These are phyloP conservation scores for Psidium guajava DNA, from an alignment of 345 rosid genomes.

Conservation along the genomic window DNA sequence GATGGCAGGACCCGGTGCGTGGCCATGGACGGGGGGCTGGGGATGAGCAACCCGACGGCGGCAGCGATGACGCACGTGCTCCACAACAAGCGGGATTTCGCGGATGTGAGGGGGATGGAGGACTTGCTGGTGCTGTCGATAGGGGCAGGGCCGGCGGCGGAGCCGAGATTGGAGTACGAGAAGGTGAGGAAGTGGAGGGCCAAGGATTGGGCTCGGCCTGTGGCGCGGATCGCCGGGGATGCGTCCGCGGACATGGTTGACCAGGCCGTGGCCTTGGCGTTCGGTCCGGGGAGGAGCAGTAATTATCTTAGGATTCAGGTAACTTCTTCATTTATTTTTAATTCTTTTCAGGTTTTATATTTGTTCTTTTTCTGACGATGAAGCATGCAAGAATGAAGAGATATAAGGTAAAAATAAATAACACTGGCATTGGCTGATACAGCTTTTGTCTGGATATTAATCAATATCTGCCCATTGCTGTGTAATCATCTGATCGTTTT, in stretches of 20 bases:
- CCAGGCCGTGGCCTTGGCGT: conserved; percentile 92
- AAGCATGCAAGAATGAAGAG: not conserved
- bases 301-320: conserved; percentile 47
- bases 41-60: conserved; percentile 14
- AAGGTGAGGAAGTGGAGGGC: conserved; percentile 59
- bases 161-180: conserved; percentile 49
- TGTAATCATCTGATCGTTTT: not conserved
- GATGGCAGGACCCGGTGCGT: conserved; percentile 12
- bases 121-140: conserved; percentile 15
- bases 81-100: conserved; percentile 14
- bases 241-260: conserved; percentile 80
- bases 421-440: not conserved
- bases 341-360: not conserved
- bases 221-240: conserved; percentile 70
- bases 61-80: conserved; percentile 19
- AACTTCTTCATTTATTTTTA: not conserved
- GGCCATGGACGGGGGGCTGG: conserved; percentile 13
- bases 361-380: not conserved
- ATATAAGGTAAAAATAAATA: not conserved
- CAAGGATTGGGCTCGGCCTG: conserved; percentile 85
- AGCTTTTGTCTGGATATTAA: not conserved
- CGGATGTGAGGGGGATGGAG: conserved; percentile 6
- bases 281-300: conserved; percentile 56
- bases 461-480: not conserved
- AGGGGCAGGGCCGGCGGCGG: conserved; percentile 41